Percentiles rank a stretch among this genome's conserved stretches.
These are phyloP conservation scores for Nicotiana obtusifolia DNA, from an alignment of 257 asterid species.

Conservation along the genomic window DNA sequence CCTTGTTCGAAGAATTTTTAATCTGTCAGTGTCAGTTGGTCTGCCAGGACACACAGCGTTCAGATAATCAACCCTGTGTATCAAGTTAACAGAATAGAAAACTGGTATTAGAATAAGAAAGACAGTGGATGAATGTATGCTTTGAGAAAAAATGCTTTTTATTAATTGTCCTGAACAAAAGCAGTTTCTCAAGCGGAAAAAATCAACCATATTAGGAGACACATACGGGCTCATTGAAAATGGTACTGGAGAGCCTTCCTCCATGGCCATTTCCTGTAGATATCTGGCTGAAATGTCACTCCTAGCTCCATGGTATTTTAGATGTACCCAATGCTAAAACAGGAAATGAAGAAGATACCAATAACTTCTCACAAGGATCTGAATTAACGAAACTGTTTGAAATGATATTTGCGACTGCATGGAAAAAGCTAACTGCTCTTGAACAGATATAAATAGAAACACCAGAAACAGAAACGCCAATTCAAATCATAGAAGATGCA, in stretches of 20 bases:
- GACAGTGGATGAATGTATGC: neutral
- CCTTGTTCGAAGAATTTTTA: constrained; percentile 54
- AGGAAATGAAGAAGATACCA: neutral
- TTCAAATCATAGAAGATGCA: neutral
- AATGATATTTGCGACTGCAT: neutral
- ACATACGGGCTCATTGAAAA: constrained; percentile 77
- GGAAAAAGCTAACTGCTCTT: neutral
- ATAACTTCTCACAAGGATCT: neutral
- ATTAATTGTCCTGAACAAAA: neutral
- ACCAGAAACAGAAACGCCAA: neutral
- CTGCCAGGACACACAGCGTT: constrained; percentile 56
- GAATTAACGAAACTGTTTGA: neutral
- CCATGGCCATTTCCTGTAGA: constrained; percentile 42
- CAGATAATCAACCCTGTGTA: constrained; percentile 62
- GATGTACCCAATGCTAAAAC: constrained; percentile 69
- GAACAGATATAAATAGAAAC: neutral
- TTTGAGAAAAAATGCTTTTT: neutral
- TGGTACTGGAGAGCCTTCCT: constrained; percentile 37
- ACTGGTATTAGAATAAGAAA: neutral
- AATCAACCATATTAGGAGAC: constrained; percentile 2
- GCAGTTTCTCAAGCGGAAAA: neutral
- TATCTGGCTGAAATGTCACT: constrained; percentile 52
- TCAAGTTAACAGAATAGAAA: constrained; percentile 18
- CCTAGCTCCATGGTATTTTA: constrained; percentile 51
- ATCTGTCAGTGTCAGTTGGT: constrained; percentile 27